These are phyloP conservation scores for Lodderomyces theae DNA, from an alignment of 1,139 yeast genomes.

Conservation along the genomic window DNA sequence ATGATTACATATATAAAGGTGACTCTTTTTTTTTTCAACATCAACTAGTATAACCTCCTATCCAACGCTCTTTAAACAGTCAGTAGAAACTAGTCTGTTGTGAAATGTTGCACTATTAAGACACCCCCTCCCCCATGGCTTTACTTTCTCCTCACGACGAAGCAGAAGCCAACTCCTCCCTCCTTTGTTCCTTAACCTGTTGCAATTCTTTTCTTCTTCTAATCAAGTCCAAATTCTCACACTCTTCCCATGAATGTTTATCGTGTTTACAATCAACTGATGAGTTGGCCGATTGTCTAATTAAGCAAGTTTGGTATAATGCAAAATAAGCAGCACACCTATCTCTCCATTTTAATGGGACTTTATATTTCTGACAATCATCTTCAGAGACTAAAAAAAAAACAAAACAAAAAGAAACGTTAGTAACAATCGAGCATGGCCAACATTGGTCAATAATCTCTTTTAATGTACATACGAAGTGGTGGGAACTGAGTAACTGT, in stretches of 20 bases:
- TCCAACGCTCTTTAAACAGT: too few species aligned
- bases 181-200: conserved; percentile 46
- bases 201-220: conserved; percentile 77
- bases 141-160: neutral
- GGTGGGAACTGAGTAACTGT: conserved; percentile 51
- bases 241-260: conserved; percentile 82
- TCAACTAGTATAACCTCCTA: too few species aligned
- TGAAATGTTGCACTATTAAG: too few species aligned
- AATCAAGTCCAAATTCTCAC: conserved; percentile 79
- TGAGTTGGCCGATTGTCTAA: conserved; percentile 46
- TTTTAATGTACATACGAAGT: conserved; percentile 45
- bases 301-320: conserved; percentile 46
- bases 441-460: too few species aligned
- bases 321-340: conserved; percentile 81
- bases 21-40: too few species aligned
- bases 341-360: conserved; percentile 82
- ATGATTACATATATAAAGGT: too few species aligned
- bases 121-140: neutral
- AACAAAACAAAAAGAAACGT: neutral
- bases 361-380: conserved; percentile 77
- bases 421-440: too few species aligned
- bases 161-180: conserved; percentile 18
- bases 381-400: conserved; percentile 61
- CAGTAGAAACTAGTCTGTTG: too few species aligned
- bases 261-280: conserved; percentile 67